Conservation (phyloP, 2,329 filamentous ascomycete genomes). For the Claviceps humidiphila region DNA sequence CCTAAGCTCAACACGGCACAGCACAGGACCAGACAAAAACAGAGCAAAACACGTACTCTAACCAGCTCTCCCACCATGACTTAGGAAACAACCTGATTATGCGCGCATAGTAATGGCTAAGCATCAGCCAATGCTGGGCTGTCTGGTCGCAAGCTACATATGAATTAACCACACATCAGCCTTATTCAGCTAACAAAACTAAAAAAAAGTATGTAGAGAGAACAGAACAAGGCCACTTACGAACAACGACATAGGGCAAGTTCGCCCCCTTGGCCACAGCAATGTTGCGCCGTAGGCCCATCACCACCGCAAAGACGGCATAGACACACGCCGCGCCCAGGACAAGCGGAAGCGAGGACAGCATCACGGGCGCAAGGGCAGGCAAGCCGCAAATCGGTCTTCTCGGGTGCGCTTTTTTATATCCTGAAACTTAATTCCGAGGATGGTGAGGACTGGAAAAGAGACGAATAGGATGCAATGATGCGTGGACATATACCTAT, state of each 20-base stretch:
- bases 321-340: constrained; percentile 20
- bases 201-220: neutral
- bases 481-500: no score
- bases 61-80: constrained; percentile 41
- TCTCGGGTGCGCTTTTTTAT: no score
- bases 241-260: constrained; percentile 38
- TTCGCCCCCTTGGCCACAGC: constrained; percentile 35
- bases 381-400: no score
- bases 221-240: constrained; percentile 25
- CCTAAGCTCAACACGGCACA: no score
- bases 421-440: no score
- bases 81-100: constrained; percentile 42
- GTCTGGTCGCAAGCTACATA: neutral
- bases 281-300: constrained; percentile 31
- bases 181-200: neutral
- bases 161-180: neutral
- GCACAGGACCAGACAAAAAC: neutral
- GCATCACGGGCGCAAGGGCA: neutral
- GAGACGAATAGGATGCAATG: no score
- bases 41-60: constrained; percentile 31
- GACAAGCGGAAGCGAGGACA: constrained; percentile 13
- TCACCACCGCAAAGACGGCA: constrained; percentile 16
- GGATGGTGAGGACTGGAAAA: no score
- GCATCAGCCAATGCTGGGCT: constrained; percentile 19
- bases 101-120: constrained; percentile 39